These are phyloP conservation scores for Xylaria sp. DNA, from an alignment of 2,329 filamentous ascomycete species.

Conservation along the genomic window DNA sequence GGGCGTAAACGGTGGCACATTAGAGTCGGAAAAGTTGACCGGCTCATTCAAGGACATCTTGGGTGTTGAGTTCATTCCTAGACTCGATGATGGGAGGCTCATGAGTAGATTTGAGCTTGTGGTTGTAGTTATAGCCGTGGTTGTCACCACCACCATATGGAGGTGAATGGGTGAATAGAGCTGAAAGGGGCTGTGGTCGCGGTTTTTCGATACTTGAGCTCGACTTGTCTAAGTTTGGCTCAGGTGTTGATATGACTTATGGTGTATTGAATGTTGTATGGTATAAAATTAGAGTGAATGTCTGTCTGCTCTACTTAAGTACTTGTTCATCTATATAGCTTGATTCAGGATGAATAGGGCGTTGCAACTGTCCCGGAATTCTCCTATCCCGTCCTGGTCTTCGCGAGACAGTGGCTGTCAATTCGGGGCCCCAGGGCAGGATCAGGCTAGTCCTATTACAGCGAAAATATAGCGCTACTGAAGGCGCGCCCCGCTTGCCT, in stretches of 20 bases:
- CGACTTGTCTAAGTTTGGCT: neutral
- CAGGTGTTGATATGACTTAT: neutral
- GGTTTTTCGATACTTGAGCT: neutral
- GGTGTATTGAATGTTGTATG: neutral
- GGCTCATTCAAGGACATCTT: constrained; percentile 22
- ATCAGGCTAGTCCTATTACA: constrained; percentile 6
- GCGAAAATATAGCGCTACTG: neutral
- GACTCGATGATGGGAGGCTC: constrained; percentile 34
- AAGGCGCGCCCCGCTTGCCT: neutral
- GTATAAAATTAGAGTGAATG: neutral
- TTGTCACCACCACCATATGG: constrained; percentile 37
- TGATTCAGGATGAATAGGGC: neutral
- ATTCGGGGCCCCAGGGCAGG: neutral
- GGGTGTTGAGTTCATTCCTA: constrained; percentile 25
- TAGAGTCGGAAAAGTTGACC: constrained; percentile 27
- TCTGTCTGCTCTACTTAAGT: constrained; percentile 5
- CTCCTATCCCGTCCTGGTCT: neutral
- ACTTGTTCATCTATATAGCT: neutral
- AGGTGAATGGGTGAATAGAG: constrained; percentile 12
- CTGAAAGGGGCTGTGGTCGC: constrained; percentile 7
- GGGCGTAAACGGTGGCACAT: constrained; percentile 41
- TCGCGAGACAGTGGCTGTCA: neutral
- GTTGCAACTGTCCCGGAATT: neutral
- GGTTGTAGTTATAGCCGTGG: constrained; percentile 23
- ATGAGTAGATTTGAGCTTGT: constrained; percentile 38